These are phyloP conservation scores for Tillandsia leiboldiana DNA, from an alignment of 176 grass and related monocot species.

Conservation along the genomic window DNA sequence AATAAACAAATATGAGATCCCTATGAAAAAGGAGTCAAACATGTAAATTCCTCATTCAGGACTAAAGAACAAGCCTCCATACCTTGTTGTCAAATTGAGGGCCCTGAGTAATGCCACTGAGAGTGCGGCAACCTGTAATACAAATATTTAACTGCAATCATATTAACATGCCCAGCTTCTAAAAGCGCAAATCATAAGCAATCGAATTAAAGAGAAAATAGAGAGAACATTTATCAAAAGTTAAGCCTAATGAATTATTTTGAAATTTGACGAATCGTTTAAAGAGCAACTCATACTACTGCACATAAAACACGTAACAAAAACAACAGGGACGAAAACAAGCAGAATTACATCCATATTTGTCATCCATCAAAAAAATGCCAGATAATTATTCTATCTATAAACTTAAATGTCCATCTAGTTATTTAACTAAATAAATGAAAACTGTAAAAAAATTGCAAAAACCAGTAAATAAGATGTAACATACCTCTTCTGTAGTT, in stretches of 20 bases:
- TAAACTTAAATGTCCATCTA: not conserved
- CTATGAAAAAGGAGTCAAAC: not conserved
- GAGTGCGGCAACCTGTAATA: constrained; percentile 69
- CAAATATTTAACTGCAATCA: constrained; percentile 16
- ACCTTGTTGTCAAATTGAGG: constrained; percentile 86
- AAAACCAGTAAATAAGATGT: not conserved
- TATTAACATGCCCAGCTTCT: not conserved
- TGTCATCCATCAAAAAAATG: too few relatives aligned
- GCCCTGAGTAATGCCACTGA: constrained; percentile 91
- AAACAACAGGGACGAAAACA: not conserved
- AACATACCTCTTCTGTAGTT: constrained; percentile 75
- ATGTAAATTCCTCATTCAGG: not conserved
- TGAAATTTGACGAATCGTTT: not conserved
- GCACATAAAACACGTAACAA: not conserved
- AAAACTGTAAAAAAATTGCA: not conserved
- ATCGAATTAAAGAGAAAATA: not conserved
- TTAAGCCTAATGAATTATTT: not conserved
- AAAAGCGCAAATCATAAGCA: not conserved
- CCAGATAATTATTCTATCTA: too few relatives aligned
- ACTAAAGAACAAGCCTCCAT: constrained; percentile 5
- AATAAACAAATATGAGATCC: not conserved
- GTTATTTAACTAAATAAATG: not conserved
- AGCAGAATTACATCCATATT: too few relatives aligned
- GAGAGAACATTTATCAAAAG: not conserved
- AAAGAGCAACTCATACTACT: not conserved